Base-by-base conservation (phyloP, 768 basidiomycete species). In the Thelephora aurantiotincta region DNA sequence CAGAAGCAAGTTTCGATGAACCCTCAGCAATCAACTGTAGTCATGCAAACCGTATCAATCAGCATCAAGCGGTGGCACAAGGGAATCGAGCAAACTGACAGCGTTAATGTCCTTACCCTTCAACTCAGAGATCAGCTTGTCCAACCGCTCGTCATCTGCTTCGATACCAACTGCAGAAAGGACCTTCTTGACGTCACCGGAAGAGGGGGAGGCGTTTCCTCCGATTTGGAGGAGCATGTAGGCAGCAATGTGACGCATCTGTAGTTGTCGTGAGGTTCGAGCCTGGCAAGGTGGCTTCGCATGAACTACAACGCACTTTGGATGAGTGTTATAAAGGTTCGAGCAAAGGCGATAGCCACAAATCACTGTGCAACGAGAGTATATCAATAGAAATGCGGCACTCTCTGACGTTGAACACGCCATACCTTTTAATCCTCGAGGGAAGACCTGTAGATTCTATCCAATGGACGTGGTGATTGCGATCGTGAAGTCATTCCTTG, bases 151-250 rank as follows among this genome's bases (percentile, higher is more conserved):
- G 2, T 85, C 77, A 55, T 99, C 92, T 41, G 79, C 73, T 63
- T 94, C 90, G 57, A 96, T 82, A 58, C 88, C 90, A 58, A 90
- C 96, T 52, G 82, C 71, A 47, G 59, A 66, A 57, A 99, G 81
- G 60, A 98, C 78, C 59, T 80, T 80, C 71, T 80, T 90, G 71
- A 99, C 73, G 64, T 97, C 93, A 42, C 60, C 74, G 47, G 86
- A 87, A 51, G 82, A 80, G 53, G 96, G 93, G 53, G 75, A 77
- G 58, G 80, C 68, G 61, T 97, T 97, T 48, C 96, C 96, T 56
- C 91, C 96, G 63, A 80, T 76, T 66, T 86, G 84, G 70, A 97
- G 91, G 64, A 99, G 90, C 51, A 99, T 80, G 75, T 96, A 98
- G 55, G 91, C 89, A 70, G 91, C 93, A 66, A 97, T 71, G 63